Evolutionary conservation across 139 green algal genomes (phyloP), one percentile per base, ranked within the genome.

Genomic region (Chlamydomonas sphaeroides): DNA sequence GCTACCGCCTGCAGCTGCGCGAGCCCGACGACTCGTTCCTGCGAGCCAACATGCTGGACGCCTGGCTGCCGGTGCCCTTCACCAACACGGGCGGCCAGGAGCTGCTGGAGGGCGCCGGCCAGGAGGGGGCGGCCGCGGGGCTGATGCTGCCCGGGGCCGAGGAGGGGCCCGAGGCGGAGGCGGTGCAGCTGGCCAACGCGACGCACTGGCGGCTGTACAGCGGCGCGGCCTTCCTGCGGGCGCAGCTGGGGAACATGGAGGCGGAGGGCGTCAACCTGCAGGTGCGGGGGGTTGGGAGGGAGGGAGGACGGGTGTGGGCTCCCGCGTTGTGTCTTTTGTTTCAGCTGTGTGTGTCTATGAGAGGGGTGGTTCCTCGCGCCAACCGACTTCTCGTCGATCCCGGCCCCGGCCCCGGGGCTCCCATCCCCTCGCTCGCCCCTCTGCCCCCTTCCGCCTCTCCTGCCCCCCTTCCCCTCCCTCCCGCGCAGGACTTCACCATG

Each of bases 21-120:
- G 72, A 72, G 10, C n/a, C 48, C 10, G 90, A 93, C 38, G 83
- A 93, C 66, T 21, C 53, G 0, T 93, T 92, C 72, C 91, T 91
- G 48, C 48, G 33, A 5, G 28, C 45, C 51, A 91, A 93, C 73
- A 56, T 92, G 5, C 76, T 92, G 23, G 48, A 74, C 32, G 23
- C 30, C 38, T 91, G 83, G 51, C 74, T 91, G 79, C 87, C 87
- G 6, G 61, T 49, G 15, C 15, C 20, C 11, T 93, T 84, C 67
- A 57, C 84, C 11, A 66, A 88, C 57, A 51, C 80, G 26, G 78
- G 82, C 11, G 53, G 4, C 2, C 38, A 70, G 38, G 73, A 6
- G 20, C 38, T n/a, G 1, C 39, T 53, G 17, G 38, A 2, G 25
- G 70, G 11, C 6, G 78, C 5, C 11, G 56, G 30, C 5, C 38